These are phyloP conservation scores for Gracilaria caudata DNA, from an alignment of 23 red algal genomes.

Conservation along the genomic window DNA sequence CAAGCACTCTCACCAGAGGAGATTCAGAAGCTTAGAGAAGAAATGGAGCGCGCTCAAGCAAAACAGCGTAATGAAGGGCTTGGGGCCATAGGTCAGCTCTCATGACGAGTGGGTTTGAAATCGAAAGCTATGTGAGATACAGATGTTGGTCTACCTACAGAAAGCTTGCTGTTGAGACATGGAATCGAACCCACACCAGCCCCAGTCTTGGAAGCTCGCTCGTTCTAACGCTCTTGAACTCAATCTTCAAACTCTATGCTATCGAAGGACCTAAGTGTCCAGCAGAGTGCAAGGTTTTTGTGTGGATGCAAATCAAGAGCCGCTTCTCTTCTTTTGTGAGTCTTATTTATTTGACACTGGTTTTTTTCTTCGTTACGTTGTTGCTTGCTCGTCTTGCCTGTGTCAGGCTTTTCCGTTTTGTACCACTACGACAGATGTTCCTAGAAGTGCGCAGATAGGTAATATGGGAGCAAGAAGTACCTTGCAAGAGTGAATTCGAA, in stretches of 20 bases:
- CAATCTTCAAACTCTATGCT: background rate
- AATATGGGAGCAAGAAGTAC: background rate
- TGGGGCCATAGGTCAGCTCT: constrained; percentile 26
- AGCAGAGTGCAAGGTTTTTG: background rate
- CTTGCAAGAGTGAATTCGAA: background rate
- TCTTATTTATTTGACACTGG: background rate
- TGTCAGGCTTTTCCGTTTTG: background rate
- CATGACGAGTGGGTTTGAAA: background rate
- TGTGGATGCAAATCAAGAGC: background rate
- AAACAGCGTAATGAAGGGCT: constrained; percentile 40
- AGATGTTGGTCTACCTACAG: background rate
- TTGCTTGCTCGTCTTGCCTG: background rate
- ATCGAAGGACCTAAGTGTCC: background rate
- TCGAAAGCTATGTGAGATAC: background rate
- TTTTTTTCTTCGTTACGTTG: background rate
- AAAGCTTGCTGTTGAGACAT: background rate
- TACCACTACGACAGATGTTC: background rate
- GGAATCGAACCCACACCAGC: background rate
- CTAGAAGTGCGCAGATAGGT: background rate
- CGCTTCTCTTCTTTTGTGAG: constrained; percentile 1
- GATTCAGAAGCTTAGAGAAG: constrained; percentile 48
- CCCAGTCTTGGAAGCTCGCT: background rate
- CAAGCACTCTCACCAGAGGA: constrained; percentile 38
- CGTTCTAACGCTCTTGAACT: background rate
- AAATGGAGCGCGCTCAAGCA: constrained; percentile 50